phyloP scores from a whole-genome alignment of 139 green algal species.

The Desmodesmus armatus region DNA sequence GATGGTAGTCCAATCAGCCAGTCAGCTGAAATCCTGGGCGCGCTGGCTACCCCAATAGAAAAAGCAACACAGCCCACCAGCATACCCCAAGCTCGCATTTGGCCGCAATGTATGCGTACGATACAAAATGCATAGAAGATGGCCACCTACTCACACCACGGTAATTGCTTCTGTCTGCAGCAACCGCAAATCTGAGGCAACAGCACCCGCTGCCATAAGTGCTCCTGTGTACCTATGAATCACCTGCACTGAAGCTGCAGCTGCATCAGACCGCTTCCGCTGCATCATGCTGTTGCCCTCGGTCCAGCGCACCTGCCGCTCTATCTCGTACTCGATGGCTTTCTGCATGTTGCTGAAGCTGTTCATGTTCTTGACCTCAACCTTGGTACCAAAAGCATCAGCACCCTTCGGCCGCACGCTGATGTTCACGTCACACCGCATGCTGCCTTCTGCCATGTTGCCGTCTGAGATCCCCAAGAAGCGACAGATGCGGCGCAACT shows the following conservation, averaged over 20 bases:
- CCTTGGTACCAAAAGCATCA: constrained; percentile 90
- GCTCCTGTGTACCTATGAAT: no score
- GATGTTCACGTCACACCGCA: constrained; percentile 96
- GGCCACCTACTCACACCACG: no score
- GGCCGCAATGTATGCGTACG: no score
- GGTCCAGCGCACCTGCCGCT: constrained; percentile 75
- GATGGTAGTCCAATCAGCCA: no score
- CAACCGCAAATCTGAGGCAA: not conserved
- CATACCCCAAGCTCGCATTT: no score
- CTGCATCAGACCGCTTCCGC: no score
- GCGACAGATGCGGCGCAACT: constrained; percentile 91
- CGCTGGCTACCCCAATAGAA: no score
- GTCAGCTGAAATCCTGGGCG: no score
- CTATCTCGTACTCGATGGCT: constrained; percentile 75
- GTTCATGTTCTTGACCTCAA: constrained; percentile 99
- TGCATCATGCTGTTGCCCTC: not conserved
- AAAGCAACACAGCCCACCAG: no score
- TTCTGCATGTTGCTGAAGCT: constrained; percentile 95
- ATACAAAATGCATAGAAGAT: no score
- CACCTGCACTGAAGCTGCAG: no score
- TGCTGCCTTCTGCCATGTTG: constrained; percentile 92
- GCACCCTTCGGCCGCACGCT: constrained; percentile 72
- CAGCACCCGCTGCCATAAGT: not conserved
- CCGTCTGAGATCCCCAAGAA: constrained; percentile 91
- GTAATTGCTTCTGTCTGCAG: no score